A percentile compares a stretch with the other conserved stretches of the same genome.
These are phyloP conservation scores for Naganishia vaughanmartiniae DNA, from an alignment of 768 basidiomycete genomes.

Conservation along the genomic window DNA sequence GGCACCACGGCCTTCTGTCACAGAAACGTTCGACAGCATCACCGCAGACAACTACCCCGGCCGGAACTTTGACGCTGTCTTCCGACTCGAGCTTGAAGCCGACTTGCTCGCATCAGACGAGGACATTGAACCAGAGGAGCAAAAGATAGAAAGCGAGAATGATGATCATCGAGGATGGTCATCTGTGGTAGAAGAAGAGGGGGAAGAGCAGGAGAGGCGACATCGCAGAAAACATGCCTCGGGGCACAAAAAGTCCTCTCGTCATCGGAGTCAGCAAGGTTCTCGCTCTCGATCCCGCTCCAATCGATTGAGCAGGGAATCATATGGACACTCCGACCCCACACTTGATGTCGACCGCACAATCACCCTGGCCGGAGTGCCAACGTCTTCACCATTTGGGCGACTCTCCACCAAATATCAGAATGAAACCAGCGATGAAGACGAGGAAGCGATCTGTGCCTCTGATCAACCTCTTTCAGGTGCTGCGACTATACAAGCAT, in stretches of 20 bases:
- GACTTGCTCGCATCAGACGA: constrained; percentile 11
- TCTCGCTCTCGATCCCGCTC: constrained; percentile 1
- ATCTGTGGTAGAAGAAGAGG: neutral
- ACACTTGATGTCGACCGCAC: neutral
- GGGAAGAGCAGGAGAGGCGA: neutral
- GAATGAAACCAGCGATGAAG: neutral
- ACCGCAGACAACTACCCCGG: neutral
- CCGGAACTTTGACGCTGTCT: constrained; percentile 1
- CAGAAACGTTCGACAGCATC: neutral
- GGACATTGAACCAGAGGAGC: neutral
- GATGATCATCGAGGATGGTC: constrained; percentile 1
- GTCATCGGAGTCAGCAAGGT: neutral
- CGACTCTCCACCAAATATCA: neutral
- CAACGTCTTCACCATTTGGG: neutral
- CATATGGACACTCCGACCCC: neutral
- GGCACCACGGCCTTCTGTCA: neutral
- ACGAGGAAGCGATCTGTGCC: neutral
- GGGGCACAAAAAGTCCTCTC: neutral
- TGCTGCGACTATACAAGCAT: neutral
- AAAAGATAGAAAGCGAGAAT: neutral
- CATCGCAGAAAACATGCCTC: neutral
- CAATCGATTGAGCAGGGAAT: neutral
- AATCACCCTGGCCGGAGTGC: neutral
- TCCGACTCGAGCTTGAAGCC: constrained; percentile 6
- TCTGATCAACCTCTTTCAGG: neutral